phyloP scores from a whole-genome alignment of 2,329 filamentous ascomycete genomes.

The Aureobasidium sp. region DNA sequence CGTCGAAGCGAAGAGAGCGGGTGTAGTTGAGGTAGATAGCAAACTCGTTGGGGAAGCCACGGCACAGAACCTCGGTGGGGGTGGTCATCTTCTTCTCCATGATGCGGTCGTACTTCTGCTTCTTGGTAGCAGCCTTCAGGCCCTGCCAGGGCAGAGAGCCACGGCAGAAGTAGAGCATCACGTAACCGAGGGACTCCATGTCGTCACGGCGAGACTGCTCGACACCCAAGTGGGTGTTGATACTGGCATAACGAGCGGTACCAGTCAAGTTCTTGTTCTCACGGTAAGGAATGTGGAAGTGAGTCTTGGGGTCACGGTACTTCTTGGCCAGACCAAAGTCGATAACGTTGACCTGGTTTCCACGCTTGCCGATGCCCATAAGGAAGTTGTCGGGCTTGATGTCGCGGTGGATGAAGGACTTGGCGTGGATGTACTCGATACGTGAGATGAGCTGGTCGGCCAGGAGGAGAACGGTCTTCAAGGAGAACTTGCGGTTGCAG shows the following conservation, averaged over 20 bases:
- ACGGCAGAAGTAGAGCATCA: constrained; percentile 99
- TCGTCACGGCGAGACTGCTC: constrained; percentile 98
- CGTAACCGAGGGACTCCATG: constrained; percentile 98
- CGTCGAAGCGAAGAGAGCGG: constrained; percentile 94
- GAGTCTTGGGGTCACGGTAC: constrained; percentile 98
- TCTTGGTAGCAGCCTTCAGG: constrained; percentile 96
- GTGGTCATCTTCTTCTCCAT: constrained; percentile 99
- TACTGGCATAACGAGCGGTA: constrained; percentile 95
- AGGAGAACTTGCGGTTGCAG: constrained; percentile 98
- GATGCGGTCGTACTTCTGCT: constrained; percentile 99
- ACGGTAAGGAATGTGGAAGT: constrained; percentile 98
- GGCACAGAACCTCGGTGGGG: constrained; percentile 95
- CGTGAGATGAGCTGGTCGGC: constrained; percentile 98
- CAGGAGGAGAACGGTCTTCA: constrained; percentile 94
- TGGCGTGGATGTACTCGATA: constrained; percentile 99
- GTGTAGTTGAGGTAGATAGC: constrained; percentile 99
- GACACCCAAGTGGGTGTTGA: constrained; percentile 97
- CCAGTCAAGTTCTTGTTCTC: constrained; percentile 99
- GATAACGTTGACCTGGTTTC: constrained; percentile 98
- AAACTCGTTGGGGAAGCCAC: constrained; percentile 98
- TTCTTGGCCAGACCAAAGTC: constrained; percentile 99
- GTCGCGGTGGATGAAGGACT: constrained; percentile 98
- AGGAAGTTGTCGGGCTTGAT: constrained; percentile 99
- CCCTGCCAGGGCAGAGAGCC: constrained; percentile 98
- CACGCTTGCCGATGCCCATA: constrained; percentile 98